Evolutionary conservation across 2,329 filamentous ascomycete species (phyloP).

Genomic region (Paracoccidioides brasiliensis): DNA sequence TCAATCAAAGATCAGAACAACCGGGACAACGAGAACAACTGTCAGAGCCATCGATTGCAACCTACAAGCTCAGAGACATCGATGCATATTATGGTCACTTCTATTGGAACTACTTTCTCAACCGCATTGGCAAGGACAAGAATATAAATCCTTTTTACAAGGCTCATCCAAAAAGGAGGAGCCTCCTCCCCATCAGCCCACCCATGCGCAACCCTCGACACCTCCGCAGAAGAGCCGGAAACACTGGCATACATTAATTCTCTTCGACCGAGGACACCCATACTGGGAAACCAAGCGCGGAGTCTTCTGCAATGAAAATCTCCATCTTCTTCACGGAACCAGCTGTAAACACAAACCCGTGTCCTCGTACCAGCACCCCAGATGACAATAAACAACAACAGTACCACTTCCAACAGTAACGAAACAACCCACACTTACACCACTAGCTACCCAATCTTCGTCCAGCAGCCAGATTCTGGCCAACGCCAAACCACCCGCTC

Average conservation of each 20-base stretch:
- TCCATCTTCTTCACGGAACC: conserved; percentile 2
- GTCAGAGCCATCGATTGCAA: not conserved
- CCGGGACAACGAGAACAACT: no score
- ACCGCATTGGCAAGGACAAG: not conserved
- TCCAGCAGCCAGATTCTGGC: not conserved
- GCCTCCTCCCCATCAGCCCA: not conserved
- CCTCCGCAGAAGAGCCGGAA: not conserved
- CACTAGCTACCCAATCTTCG: conserved; percentile 6
- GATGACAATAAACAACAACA: not conserved
- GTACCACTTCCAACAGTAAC: not conserved
- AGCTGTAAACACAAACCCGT: not conserved
- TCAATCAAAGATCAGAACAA: not conserved
- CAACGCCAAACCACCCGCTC: not conserved
- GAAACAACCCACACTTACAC: not conserved
- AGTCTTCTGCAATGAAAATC: conserved; percentile 5
- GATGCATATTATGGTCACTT: conserved; percentile 3
- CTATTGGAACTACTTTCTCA: not conserved
- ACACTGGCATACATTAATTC: conserved; percentile 6
- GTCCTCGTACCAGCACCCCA: not conserved
- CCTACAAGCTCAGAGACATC: not conserved
- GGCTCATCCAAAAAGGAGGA: not conserved
- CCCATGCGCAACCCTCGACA: conserved; percentile 1
- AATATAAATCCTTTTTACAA: not conserved
- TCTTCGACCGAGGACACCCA: conserved; percentile 2
- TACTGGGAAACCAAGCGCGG: conserved; percentile 6